Base-by-base conservation (phyloP, 129 eudicot species). In the Flaveria robusta region DNA sequence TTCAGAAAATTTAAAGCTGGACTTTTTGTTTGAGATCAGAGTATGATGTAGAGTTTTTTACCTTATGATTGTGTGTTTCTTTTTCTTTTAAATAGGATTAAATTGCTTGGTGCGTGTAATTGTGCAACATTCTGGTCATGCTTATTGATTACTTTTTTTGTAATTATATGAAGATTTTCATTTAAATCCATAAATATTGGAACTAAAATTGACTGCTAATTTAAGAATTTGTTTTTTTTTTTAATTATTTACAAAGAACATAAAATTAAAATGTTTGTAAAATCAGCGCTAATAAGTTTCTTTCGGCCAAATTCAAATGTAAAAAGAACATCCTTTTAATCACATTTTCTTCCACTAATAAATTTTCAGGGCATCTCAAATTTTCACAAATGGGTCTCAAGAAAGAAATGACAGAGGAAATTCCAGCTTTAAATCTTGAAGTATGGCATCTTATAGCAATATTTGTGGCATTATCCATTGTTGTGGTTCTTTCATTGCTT, bases 401-500 rank as follows among this genome's bases (percentile, higher is more conserved):
- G 64, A 67, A 83, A 63, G 89, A 82, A 37, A 77, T 90, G 81
- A 79, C 92, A 8, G 86, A 85, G 82, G 86, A 79, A 75, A 88
- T 88, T 63, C 88, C 86, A 60, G 83, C 89, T 70, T 81, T 88
- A 71, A 83, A 87, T 75, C 91, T 93, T 26, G 76, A 86, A 81
- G 95, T 90, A 85, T 93, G 98, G 98, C 88, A 80, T 13, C 74
- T 90, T 46, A 81, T 93, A 45, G 93, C 84, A 66, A 81, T 93
- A 78, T 83, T 84, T 77, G 86, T 90, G 23, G 96, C 85, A 68
- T 60, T 91, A 43, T 81, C 86, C 29, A 66, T 84, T 14, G 82
- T 85, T 20, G 54, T 87, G 6, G 85, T 82, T 18, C 81, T 93
- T 24, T 68, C 75, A 67, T 34, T 88, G 76, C 88, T 90, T 73